Conservation (phyloP, 805 yeast species). For the Torulaspora franciscae region DNA sequence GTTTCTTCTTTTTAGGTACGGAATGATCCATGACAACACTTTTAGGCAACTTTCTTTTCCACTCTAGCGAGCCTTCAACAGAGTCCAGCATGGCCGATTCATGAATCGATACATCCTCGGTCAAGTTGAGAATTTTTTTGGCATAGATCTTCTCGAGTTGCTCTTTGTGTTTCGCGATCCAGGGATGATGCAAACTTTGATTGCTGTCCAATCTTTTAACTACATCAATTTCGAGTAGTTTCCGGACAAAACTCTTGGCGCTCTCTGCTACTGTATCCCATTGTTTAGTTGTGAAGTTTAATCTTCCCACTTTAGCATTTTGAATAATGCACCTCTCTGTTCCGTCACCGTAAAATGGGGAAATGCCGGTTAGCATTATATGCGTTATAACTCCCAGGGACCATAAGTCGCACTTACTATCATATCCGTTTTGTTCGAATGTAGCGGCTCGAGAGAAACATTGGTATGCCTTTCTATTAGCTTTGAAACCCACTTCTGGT, state of each 20-base stretch:
- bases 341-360: conserved; percentile 55
- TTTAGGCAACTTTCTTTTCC: conserved; percentile 30
- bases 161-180: conserved; percentile 43
- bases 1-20: conserved; percentile 13
- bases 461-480: conserved; percentile 28
- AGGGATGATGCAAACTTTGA: conserved; percentile 41
- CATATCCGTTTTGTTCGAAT: conserved; percentile 41
- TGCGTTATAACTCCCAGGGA: conserved; percentile 59
- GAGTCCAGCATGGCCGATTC: background rate
- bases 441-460: conserved; percentile 29
- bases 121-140: conserved; percentile 27
- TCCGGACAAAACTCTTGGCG: conserved; percentile 45
- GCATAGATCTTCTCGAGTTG: conserved; percentile 39
- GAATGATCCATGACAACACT: conserved; percentile 18
- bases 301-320: conserved; percentile 40
- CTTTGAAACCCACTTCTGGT: conserved; percentile 57
- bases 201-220: conserved; percentile 36
- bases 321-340: conserved; percentile 39
- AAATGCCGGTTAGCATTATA: conserved; percentile 56
- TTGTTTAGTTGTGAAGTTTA: conserved; percentile 38
- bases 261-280: conserved; percentile 41
- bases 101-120: background rate
- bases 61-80: conserved; percentile 14
- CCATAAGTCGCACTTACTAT: conserved; percentile 62
- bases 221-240: conserved; percentile 40